Conservation (phyloP, 2,329 filamentous ascomycete species). For the Boeremia exigua region DNA sequence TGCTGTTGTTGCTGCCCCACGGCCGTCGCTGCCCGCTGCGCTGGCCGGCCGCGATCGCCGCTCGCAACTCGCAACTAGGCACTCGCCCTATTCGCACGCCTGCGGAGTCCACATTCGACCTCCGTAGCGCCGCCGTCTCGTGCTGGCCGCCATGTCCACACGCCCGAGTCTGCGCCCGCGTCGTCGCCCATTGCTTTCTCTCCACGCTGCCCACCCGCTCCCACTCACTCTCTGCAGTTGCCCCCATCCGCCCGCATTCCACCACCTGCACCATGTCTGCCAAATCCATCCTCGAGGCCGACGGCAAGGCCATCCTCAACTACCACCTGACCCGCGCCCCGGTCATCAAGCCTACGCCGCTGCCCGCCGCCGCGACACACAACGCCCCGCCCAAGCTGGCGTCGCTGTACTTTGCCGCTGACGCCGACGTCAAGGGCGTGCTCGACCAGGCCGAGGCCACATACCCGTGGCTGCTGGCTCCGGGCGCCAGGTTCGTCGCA, state of each 20-base stretch:
- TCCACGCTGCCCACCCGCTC: neutral
- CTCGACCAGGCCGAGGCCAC: constrained; percentile 95
- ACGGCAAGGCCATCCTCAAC: constrained; percentile 99
- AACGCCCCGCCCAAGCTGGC: constrained; percentile 91
- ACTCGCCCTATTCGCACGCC: neutral
- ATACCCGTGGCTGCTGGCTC: constrained; percentile 91
- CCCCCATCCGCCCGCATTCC: constrained; percentile 22
- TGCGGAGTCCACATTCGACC: neutral
- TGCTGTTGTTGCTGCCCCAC: too few relatives aligned
- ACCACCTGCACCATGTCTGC: constrained; percentile 73
- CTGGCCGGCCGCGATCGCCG: constrained; percentile 18
- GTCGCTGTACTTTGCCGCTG: constrained; percentile 90
- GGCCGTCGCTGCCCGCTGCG: constrained; percentile 30
- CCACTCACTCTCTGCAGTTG: constrained; percentile 35
- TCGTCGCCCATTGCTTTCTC: too few relatives aligned
- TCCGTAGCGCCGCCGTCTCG: constrained; percentile 23
- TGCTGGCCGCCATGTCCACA: constrained; percentile 22
- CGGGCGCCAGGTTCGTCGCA: constrained; percentile 90
- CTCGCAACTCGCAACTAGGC: constrained; percentile 18
- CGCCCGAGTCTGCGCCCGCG: neutral
- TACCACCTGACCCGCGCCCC: constrained; percentile 98
- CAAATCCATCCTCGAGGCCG: constrained; percentile 97
- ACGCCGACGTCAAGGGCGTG: constrained; percentile 79
- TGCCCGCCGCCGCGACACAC: constrained; percentile 82
- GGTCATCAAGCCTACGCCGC: constrained; percentile 97